Conservation (phyloP, 495 filamentous ascomycete genomes). For the Penicillium odoratum region DNA sequence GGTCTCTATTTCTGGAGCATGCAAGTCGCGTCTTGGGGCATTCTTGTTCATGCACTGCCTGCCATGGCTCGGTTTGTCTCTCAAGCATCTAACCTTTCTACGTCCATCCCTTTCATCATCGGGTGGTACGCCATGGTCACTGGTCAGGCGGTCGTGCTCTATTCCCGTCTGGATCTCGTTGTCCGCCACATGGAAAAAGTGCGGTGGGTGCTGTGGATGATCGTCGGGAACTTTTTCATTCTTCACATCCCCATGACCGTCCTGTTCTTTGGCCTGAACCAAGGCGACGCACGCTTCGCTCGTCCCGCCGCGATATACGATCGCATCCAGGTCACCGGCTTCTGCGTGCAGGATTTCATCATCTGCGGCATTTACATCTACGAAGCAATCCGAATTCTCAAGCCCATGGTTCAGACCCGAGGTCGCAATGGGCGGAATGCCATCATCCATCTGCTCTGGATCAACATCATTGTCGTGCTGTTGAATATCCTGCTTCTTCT, state of each 20-base stretch:
- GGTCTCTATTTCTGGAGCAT: slow-evolving; percentile 11
- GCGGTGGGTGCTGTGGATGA: slow-evolving; percentile 39
- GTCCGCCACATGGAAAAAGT: not conserved
- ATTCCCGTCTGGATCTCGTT: slow-evolving; percentile 1
- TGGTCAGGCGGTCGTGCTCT: slow-evolving; percentile 9
- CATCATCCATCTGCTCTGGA: slow-evolving; percentile 3
- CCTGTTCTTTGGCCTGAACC: not conserved
- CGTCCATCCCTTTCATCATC: slow-evolving; percentile 8
- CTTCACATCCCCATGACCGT: slow-evolving; percentile 8
- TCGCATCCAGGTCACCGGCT: slow-evolving; percentile 2
- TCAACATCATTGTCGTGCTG: not conserved
- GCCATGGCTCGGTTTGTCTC: slow-evolving; percentile 8
- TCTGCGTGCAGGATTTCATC: slow-evolving; percentile 7
- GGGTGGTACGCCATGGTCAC: slow-evolving; percentile 11
- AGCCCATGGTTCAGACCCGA: not conserved
- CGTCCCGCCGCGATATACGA: slow-evolving; percentile 5
- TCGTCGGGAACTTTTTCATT: slow-evolving; percentile 38
- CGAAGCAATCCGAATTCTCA: not conserved
- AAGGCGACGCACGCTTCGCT: slow-evolving; percentile 1
- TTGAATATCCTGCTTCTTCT: slow-evolving; percentile 4
- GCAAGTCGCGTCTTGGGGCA: slow-evolving; percentile 5
- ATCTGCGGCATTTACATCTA: slow-evolving; percentile 7
- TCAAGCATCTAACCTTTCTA: slow-evolving; percentile 7
- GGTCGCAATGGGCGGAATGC: not conserved
- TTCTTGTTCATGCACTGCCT: slow-evolving; percentile 9